A percentile compares a stretch with the other conserved stretches of the same genome.
Conservation (phyloP, 2,329 filamentous ascomycete genomes). For the Ceratocystis huliohia region DNA sequence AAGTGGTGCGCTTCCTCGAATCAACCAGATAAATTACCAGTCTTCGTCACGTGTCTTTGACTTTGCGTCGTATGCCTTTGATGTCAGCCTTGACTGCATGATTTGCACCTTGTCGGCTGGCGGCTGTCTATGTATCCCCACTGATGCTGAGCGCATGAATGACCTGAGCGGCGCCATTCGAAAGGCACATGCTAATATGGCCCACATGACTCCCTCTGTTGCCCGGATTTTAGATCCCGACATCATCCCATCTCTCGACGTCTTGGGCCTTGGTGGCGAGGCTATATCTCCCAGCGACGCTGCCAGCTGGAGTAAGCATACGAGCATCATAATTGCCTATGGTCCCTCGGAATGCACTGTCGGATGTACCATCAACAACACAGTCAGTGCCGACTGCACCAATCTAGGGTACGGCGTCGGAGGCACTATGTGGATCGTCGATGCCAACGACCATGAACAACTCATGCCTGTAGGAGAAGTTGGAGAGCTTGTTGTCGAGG, state of each 20-base stretch:
- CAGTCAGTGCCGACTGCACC: constrained; percentile 30
- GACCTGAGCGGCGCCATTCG: constrained; percentile 36
- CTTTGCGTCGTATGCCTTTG: constrained; percentile 42
- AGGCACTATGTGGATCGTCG: constrained; percentile 40
- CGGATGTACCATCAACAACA: constrained; percentile 38
- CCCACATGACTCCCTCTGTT: constrained; percentile 40
- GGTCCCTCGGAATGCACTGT: constrained; percentile 44
- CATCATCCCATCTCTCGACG: constrained; percentile 35
- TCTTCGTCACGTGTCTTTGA: constrained; percentile 34
- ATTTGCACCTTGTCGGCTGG: constrained; percentile 40
- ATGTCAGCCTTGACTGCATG: constrained; percentile 43
- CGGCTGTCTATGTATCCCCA: constrained; percentile 42
- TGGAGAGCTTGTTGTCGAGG: constrained; percentile 43
- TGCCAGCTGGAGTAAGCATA: constrained; percentile 34
- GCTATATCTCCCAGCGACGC: constrained; percentile 41
- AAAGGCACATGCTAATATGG: constrained; percentile 36
- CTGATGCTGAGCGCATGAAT: constrained; percentile 41
- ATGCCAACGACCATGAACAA: constrained; percentile 35
- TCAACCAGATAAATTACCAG: constrained; percentile 33
- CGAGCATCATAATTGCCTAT: constrained; percentile 40
- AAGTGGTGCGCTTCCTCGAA: constrained; percentile 34
- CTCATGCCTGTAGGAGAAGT: constrained; percentile 38
- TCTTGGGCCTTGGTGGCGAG: constrained; percentile 39
- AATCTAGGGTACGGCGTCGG: constrained; percentile 39
- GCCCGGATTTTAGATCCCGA: constrained; percentile 36